Base-by-base conservation (phyloP, 2,329 filamentous ascomycete genomes). In the Colletotrichum sp. region DNA sequence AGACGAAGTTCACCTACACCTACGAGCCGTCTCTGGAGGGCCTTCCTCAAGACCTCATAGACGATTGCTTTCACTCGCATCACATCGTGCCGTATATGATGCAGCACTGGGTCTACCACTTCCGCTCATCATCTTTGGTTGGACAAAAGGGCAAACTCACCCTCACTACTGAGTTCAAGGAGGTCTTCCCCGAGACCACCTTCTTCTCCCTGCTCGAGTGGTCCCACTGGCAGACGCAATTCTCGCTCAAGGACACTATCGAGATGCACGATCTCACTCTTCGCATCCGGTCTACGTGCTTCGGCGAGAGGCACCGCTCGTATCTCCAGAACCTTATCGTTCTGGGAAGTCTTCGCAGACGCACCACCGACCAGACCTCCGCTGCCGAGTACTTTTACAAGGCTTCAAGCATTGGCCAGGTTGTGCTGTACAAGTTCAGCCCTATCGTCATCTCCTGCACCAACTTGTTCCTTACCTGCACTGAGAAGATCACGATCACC, bases 261-360 rank as follows among this genome's bases (percentile, higher is more conserved):
- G 78, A 80, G 7, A 79, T 80, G 5, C 81, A 85, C 32, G 81
- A 84, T 30, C 78, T 86, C 5, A 80, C 83, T 2, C 81, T 86
- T 9, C 82, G 80, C 10, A 81, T 86, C 44, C 82, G 84, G 7
- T 81, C 83, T 57, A 75, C 82, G 4, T 84, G 83, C 67, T 84
- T 86, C 30, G 83, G 83, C 6, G 81, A 84, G 74, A 81, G 84
- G 72, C 83, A 85, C 55, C 71, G 80, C 8, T 78, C 81, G 0
- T 84, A 86, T 1, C 78, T 86, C 7, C 85, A 86, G 79, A 84
- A 78, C 7, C 77, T 86, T 34, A 83, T 86, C 39, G 81, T 82
- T 7, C 80, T 86, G 28, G 84, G 84, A 12, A 81, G 80, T 28
- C 77, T 85, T 1, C 83, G 86, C 15, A 77, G 80, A 26, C 71